These are phyloP conservation scores for Saksenaea oblongispora DNA, from an alignment of 371 early-diverging fungal species.

Conservation along the genomic window DNA sequence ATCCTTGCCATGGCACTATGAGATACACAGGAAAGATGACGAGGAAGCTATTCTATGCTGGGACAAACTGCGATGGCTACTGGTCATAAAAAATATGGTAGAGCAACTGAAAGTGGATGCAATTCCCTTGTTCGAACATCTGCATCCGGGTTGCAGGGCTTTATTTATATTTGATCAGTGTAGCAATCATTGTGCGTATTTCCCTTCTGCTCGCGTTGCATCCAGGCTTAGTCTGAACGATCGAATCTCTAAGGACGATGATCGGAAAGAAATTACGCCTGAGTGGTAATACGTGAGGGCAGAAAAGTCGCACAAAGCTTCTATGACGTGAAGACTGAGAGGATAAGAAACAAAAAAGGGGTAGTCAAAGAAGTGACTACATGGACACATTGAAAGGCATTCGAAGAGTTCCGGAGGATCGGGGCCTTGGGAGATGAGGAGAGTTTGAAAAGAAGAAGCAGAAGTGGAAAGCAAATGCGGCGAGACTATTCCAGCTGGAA, in stretches of 20 bases:
- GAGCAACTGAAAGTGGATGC: constrained; percentile 8
- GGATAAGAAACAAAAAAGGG: too few relatives aligned
- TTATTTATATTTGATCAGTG: background rate
- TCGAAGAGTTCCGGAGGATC: too few relatives aligned
- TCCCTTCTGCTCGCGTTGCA: background rate
- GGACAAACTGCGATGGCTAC: constrained; percentile 6
- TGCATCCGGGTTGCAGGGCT: background rate
- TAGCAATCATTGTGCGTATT: background rate
- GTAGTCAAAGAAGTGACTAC: too few relatives aligned
- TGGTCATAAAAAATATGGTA: constrained; percentile 7
- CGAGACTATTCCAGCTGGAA: background rate
- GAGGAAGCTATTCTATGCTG: background rate
- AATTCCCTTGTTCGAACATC: background rate
- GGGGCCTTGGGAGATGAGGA: too few relatives aligned
- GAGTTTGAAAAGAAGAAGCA: too few relatives aligned
- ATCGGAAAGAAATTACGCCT: too few relatives aligned
- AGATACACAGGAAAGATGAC: background rate
- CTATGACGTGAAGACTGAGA: too few relatives aligned
- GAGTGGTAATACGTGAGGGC: too few relatives aligned
- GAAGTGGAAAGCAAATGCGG: background rate
- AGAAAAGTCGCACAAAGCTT: too few relatives aligned
- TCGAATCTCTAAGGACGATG: too few relatives aligned
- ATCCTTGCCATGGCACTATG: constrained; percentile 15
- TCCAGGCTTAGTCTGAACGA: too few relatives aligned
- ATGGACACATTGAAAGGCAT: too few relatives aligned